Evolutionary conservation across 768 basidiomycete species (phyloP), one percentile per base, ranked within the genome.

Genomic region (Sistotremastrum niveocremeum): DNA sequence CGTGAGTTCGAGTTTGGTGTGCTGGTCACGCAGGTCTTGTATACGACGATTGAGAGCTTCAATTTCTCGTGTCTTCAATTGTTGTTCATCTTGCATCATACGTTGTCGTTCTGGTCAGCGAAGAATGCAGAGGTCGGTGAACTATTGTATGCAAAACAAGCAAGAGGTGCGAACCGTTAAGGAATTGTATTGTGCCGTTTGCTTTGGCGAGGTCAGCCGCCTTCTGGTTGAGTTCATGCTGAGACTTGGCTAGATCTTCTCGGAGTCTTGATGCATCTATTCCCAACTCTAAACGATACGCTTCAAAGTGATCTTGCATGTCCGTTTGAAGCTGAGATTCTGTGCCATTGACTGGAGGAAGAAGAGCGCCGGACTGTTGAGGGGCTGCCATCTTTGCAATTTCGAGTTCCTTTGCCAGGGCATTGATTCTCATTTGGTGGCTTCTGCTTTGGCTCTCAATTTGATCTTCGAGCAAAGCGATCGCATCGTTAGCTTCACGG

Each of bases 331-430:
- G 37, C 45, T n/a, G 38, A 42, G n/a, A 40, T 33, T 4, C 46
- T 47, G 32, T 51, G 42, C 54, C 60, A 28, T 60, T 62, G 43
- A 64, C 49, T 12, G 61, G 57, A 29, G 42, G 60, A 44, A 12
- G 20, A 28, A 36, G 31, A 7, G 42, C 46, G 12, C 56, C 58
- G 30, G 59, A 70, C 54, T 74, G 68, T 9, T 71, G 67, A 43
- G 84, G 65, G 11, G 70, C 68, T 10, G 91, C 68, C 72, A 95
- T 75, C 54, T 78, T 81, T 52, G 93, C 72, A 39, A 87, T 76
- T 53, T 95, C 95, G 4, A 89, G 68, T 62, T 98, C 94, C 62
- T 85, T 85, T 62, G 83, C 73, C 47, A 84, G 85, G 6, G 83
- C 79, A 55, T 86, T 81, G 37, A 87, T 79, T 39, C 79, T 70